phyloP scores from a whole-genome alignment of 441 rosid species.

The Gossypium davidsonii region DNA sequence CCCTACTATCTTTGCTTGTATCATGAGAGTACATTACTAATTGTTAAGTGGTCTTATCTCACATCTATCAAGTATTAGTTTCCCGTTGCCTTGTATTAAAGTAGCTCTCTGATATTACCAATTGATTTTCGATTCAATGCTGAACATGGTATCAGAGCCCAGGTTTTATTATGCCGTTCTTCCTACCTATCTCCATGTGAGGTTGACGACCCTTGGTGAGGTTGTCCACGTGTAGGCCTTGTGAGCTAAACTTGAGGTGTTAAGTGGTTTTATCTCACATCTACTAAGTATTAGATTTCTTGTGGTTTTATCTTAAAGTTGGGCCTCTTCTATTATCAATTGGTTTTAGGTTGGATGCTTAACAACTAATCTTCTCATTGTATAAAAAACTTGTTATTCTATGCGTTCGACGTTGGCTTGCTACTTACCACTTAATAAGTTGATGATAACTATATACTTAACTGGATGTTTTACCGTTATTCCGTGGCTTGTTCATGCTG shows the following conservation, averaged over 20 bases:
- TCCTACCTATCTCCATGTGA: neutral
- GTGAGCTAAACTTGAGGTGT: neutral
- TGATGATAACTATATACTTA: neutral
- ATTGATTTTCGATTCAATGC: neutral
- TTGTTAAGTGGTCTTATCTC: neutral
- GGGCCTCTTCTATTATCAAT: neutral
- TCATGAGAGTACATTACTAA: neutral
- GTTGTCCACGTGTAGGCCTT: neutral
- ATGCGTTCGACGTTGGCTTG: neutral
- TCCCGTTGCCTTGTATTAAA: neutral
- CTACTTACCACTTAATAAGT: neutral
- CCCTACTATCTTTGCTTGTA: neutral
- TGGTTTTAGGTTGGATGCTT: neutral
- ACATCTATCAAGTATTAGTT: neutral
- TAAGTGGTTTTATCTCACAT: neutral
- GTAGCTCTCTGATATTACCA: neutral
- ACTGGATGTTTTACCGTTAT: neutral
- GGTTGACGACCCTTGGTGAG: neutral
- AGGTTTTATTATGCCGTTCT: neutral
- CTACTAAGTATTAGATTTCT: neutral
- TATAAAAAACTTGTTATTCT: neutral
- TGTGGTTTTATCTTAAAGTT: neutral
- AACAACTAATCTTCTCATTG: neutral
- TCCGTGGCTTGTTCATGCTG: neutral
- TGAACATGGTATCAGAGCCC: neutral